phyloP scores from a whole-genome alignment of 2,329 filamentous ascomycete genomes.

The Pseudogymnoascus sp. region DNA sequence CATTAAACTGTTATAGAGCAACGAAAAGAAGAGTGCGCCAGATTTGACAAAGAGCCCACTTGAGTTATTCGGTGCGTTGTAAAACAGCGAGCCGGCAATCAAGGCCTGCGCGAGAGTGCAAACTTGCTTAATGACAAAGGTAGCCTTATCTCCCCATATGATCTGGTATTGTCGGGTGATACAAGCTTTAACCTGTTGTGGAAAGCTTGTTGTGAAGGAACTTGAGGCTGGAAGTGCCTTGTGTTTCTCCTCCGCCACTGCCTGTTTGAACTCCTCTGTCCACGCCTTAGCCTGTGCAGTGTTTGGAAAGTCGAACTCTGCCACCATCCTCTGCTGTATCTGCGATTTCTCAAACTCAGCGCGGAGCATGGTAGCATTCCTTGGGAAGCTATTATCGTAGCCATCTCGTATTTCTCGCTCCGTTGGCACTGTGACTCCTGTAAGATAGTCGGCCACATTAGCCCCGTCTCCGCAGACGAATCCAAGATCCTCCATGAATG shows the following conservation, averaged over 20 bases:
- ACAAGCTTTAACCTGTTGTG: conserved; percentile 47
- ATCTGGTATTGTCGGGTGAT: conserved; percentile 56
- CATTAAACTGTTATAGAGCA: conserved; percentile 53
- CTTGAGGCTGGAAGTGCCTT: conserved; percentile 27
- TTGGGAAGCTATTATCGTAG: conserved; percentile 57
- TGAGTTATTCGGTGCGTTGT: conserved; percentile 49
- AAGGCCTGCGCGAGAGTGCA: conserved; percentile 50
- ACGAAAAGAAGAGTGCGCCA: conserved; percentile 55
- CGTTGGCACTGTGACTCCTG: conserved; percentile 54
- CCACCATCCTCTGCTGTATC: conserved; percentile 41
- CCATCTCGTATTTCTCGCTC: conserved; percentile 51
- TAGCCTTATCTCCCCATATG: conserved; percentile 54
- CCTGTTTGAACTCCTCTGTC: conserved; percentile 42
- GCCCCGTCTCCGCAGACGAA: conserved; percentile 43
- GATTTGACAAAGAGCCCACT: conserved; percentile 55
- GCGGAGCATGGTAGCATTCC: conserved; percentile 46
- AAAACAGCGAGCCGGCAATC: conserved; percentile 59
- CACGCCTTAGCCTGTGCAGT: conserved; percentile 36
- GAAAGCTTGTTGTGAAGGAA: conserved; percentile 38
- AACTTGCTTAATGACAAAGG: conserved; percentile 53
- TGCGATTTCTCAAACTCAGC: conserved; percentile 42
- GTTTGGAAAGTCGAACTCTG: conserved; percentile 49
- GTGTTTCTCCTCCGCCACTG: conserved; percentile 29
- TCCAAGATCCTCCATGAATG: conserved; percentile 59
- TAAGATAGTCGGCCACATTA: conserved; percentile 62